phyloP scores from a whole-genome alignment of 192 early-diverging fungal species.

The Umbelopsis vinacea region DNA sequence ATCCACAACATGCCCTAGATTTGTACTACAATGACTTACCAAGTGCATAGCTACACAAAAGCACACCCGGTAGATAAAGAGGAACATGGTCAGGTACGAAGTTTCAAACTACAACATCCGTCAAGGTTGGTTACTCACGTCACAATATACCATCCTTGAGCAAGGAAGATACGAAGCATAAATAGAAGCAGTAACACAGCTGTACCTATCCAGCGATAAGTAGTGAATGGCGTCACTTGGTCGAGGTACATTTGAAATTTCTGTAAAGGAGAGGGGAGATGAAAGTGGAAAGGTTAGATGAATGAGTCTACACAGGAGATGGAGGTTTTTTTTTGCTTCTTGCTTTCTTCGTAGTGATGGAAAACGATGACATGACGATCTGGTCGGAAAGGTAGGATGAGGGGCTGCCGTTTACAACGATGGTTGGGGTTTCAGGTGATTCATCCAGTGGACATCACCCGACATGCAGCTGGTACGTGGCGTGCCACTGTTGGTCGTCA shows the following conservation, averaged over 20 bases:
- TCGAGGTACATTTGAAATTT: slow-evolving; percentile 83
- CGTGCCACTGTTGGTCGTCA: not conserved
- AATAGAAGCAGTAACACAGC: slow-evolving; percentile 65
- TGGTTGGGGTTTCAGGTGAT: too few relatives aligned
- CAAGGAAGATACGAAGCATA: slow-evolving; percentile 75
- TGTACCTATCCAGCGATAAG: slow-evolving; percentile 79
- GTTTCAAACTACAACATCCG: not conserved
- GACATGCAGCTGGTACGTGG: slow-evolving; percentile 15
- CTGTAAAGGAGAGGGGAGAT: slow-evolving; percentile 42
- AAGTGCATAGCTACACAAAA: slow-evolving; percentile 40
- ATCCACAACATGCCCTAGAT: too few relatives aligned
- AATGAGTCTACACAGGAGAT: not conserved
- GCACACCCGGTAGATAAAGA: not conserved
- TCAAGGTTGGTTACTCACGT: slow-evolving; percentile 66
- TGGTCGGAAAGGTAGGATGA: not conserved
- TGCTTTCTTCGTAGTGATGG: not conserved
- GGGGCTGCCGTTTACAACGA: too few relatives aligned
- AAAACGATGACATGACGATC: not conserved
- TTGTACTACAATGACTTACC: slow-evolving; percentile 28
- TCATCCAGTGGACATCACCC: not conserved
- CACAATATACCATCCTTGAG: slow-evolving; percentile 96
- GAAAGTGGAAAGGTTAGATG: not conserved
- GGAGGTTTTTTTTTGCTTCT: not conserved
- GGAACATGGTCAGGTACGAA: not conserved
- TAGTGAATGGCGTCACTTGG: slow-evolving; percentile 74